A percentile compares a stretch with the other conserved stretches of the same genome.
Conservation (phyloP, 2,329 filamentous ascomycete genomes). For the Paramyrothecium roridum region DNA sequence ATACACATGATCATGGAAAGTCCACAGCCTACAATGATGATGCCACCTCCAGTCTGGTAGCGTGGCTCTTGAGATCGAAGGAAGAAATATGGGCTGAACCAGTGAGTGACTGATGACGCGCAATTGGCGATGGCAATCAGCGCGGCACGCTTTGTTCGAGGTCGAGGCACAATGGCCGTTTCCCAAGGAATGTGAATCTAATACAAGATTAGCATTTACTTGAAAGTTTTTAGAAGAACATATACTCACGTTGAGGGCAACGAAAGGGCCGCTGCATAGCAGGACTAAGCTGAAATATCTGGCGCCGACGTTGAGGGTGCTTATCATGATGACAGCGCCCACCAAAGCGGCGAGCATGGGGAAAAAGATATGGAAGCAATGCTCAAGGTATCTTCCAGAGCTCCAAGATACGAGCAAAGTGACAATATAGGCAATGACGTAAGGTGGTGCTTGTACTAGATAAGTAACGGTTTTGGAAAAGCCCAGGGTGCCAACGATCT, state of each 20-base stretch:
- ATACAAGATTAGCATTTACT: background rate
- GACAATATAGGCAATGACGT: slow-evolving; percentile 36
- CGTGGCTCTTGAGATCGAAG: slow-evolving; percentile 18
- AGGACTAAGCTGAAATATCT: slow-evolving; percentile 40
- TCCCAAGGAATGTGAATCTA: slow-evolving; percentile 33
- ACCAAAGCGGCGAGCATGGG: slow-evolving; percentile 31
- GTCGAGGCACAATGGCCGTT: slow-evolving; percentile 32
- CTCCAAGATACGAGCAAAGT: slow-evolving; percentile 34
- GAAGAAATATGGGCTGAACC: slow-evolving; percentile 36
- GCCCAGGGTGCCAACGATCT: slow-evolving; percentile 25
- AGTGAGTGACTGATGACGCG: slow-evolving; percentile 31
- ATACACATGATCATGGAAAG: background rate
- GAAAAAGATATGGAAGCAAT: slow-evolving; percentile 36
- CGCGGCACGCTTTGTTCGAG: slow-evolving; percentile 33
- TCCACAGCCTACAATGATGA: slow-evolving; percentile 17
- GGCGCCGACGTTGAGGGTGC: slow-evolving; percentile 34
- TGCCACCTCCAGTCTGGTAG: slow-evolving; percentile 19
- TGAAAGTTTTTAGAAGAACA: background rate
- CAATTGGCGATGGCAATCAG: slow-evolving; percentile 37
- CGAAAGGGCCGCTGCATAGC: slow-evolving; percentile 30
- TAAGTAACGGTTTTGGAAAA: slow-evolving; percentile 27
- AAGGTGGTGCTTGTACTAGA: slow-evolving; percentile 37
- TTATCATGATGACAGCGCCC: slow-evolving; percentile 39
- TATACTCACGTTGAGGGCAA: background rate
- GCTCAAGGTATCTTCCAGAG: slow-evolving; percentile 31